Evolutionary conservation across 208 protist species (phyloP).

Genomic region (Leishmania lainsoni): DNA sequence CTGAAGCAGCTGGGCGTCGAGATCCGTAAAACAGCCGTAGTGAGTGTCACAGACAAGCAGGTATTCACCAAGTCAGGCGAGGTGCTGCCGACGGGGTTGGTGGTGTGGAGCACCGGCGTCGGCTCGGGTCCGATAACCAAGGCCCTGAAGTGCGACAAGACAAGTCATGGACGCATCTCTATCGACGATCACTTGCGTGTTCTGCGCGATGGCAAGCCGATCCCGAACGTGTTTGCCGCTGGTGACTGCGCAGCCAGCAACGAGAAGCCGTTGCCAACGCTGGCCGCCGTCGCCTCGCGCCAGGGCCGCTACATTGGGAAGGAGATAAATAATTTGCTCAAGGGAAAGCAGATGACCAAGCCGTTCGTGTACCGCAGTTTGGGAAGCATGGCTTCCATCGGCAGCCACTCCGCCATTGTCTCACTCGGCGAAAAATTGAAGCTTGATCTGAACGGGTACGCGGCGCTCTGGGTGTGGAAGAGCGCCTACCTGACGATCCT

Average conservation of each 20-base stretch:
- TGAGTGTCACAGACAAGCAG: conserved; percentile 69
- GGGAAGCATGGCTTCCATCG: conserved; percentile 82
- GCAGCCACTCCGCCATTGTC: conserved; percentile 68
- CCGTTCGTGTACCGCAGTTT: conserved; percentile 82
- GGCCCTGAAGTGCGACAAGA: conserved; percentile 73
- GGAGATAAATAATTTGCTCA: conserved; percentile 61
- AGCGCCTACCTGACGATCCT: conserved; percentile 89
- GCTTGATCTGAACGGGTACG: conserved; percentile 75
- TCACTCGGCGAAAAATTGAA: conserved; percentile 58
- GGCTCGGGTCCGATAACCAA: conserved; percentile 79
- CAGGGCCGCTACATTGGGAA: conserved; percentile 80
- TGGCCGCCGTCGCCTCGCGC: conserved; percentile 83
- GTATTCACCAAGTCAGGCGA: conserved; percentile 77
- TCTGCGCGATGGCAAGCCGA: conserved; percentile 60
- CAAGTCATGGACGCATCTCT: conserved; percentile 62
- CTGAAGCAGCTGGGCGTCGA: conserved; percentile 71
- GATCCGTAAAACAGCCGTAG: conserved; percentile 72
- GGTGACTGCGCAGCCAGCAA: conserved; percentile 83
- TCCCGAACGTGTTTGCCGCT: conserved; percentile 81
- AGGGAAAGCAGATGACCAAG: conserved; percentile 19
- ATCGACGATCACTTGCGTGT: conserved; percentile 77
- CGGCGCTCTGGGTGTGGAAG: conserved; percentile 84
- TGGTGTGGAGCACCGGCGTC: conserved; percentile 91
- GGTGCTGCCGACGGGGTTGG: conserved; percentile 62
- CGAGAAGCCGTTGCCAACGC: conserved; percentile 63